These are phyloP conservation scores for Phytophthora cryptogea DNA, from an alignment of 352 stramenopile species.

Conservation along the genomic window DNA sequence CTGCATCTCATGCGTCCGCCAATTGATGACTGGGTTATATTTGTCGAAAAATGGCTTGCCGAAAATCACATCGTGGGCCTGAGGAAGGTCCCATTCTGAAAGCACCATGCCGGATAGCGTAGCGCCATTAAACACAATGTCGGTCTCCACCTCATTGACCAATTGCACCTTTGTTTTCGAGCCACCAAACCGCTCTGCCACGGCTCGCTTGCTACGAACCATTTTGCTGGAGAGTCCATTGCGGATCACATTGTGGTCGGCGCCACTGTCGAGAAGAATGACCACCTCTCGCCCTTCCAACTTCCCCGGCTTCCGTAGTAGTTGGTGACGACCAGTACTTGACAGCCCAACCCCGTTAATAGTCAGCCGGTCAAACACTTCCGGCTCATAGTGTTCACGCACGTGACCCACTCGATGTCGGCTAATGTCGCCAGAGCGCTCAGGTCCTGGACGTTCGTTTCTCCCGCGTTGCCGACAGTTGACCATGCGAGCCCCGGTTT, in stretches of 20 bases:
- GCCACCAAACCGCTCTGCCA: slow-evolving; percentile 5
- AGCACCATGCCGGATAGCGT: neutral
- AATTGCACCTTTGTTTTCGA: neutral
- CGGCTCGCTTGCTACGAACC: slow-evolving; percentile 4
- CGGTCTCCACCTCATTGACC: slow-evolving; percentile 12
- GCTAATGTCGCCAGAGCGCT: too few relatives aligned
- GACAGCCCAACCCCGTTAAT: too few relatives aligned
- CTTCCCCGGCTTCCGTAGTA: slow-evolving; percentile 1
- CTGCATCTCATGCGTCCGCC: slow-evolving; percentile 14
- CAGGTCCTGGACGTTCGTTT: too few relatives aligned
- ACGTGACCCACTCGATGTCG: too few relatives aligned
- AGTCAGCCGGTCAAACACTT: too few relatives aligned
- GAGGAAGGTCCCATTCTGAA: slow-evolving; percentile 11
- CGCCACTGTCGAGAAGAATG: slow-evolving; percentile 8
- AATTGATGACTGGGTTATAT: slow-evolving; percentile 14
- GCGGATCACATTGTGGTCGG: slow-evolving; percentile 14
- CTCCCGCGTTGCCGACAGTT: neutral
- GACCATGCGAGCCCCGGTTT: neutral
- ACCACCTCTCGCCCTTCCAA: slow-evolving; percentile 2
- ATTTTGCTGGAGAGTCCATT: neutral
- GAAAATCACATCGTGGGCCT: slow-evolving; percentile 9
- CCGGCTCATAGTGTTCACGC: too few relatives aligned
- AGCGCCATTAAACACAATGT: slow-evolving; percentile 3
- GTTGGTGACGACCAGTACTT: neutral
- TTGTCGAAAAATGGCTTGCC: slow-evolving; percentile 19